Percentiles rank a stretch among this genome's conserved stretches.
Evolutionary conservation across 1,139 yeast species (phyloP).

Genomic region (Candida frijolesensis): DNA sequence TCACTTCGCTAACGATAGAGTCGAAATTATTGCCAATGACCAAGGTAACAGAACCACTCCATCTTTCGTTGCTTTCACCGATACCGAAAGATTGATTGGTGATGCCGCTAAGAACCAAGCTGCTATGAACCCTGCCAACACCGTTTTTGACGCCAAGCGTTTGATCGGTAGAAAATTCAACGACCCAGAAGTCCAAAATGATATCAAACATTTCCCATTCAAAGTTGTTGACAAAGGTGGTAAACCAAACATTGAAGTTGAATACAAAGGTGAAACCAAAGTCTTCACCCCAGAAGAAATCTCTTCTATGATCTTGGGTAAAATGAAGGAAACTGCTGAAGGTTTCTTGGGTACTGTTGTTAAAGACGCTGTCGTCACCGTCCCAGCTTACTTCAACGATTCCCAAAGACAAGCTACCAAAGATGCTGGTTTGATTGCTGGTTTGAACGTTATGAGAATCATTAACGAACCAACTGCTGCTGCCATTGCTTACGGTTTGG

Average conservation of each 20-base stretch:
- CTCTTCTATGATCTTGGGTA: slow-evolving; percentile 91
- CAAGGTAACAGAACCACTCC: slow-evolving; percentile 82
- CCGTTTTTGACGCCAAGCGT: slow-evolving; percentile 98
- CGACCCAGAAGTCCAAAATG: slow-evolving; percentile 47
- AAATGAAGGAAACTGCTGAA: slow-evolving; percentile 54
- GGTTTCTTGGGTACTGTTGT: slow-evolving; percentile 43
- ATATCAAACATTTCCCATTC: slow-evolving; percentile 48
- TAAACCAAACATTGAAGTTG: slow-evolving; percentile 89
- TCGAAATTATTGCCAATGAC: slow-evolving; percentile 61
- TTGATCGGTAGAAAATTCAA: slow-evolving; percentile 55
- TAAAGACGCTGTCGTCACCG: slow-evolving; percentile 52
- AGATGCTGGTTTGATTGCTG: slow-evolving; percentile 53
- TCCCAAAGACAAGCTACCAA: slow-evolving; percentile 55
- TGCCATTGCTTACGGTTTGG: slow-evolving; percentile 52
- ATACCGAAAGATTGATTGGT: slow-evolving; percentile 97
- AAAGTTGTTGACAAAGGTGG: slow-evolving; percentile 66
- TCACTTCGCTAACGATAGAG: slow-evolving; percentile 73
- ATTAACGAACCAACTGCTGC: slow-evolving; percentile 57
- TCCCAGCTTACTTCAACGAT: slow-evolving; percentile 53
- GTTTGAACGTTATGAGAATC: slow-evolving; percentile 51
- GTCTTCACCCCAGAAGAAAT: slow-evolving; percentile 96
- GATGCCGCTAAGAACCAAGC: slow-evolving; percentile 99
- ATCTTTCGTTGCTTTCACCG: slow-evolving; percentile 96
- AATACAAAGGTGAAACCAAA: slow-evolving; percentile 92
- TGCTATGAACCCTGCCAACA: slow-evolving; percentile 94